A percentile compares a stretch with the other conserved stretches of the same genome.
phyloP scores from a whole-genome alignment of 352 stramenopile species.

The Phytophthora pisi region DNA sequence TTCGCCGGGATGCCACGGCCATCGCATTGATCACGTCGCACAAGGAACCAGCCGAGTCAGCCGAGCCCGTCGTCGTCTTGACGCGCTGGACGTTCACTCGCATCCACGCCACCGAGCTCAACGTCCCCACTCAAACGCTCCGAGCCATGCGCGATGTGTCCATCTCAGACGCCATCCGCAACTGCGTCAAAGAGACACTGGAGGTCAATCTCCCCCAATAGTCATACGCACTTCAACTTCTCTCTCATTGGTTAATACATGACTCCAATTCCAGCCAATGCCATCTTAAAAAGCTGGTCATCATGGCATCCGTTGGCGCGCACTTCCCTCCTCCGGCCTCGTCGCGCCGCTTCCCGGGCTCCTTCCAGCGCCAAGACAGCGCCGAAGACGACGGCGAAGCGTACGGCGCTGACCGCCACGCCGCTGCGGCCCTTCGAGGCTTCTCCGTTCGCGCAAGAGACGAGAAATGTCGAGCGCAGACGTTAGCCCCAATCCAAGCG shows the following conservation, averaged over 20 bases:
- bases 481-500: no score
- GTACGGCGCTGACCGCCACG: conserved; percentile 31
- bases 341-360: conserved; percentile 5
- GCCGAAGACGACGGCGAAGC: conserved; percentile 21
- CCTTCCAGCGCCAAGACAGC: conserved; percentile 27
- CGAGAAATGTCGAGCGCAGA: no score
- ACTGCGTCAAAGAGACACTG: conserved; percentile 20
- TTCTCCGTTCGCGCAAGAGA: conserved; percentile 25
- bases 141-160: conserved; percentile 25
- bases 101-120: conserved; percentile 21
- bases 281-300: not conserved
- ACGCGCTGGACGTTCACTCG: conserved; percentile 31
- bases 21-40: conserved; percentile 29
- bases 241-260: conserved; percentile 8
- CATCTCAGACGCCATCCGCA: conserved; percentile 10
- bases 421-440: conserved; percentile 27
- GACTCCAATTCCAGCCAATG: conserved; percentile 8
- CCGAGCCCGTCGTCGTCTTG: conserved; percentile 29
- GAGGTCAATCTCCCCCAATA: no score
- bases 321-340: conserved; percentile 1
- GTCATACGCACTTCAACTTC: conserved; percentile 4
- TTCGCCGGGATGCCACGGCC: conserved; percentile 39
- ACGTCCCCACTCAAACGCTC: conserved; percentile 23
- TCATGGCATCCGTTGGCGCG: conserved; percentile 32
- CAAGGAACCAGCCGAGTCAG: not conserved